Evolutionary conservation across 768 basidiomycete species (phyloP), one percentile per base, ranked within the genome.

Genomic region (Xanthoconium purpureum): DNA sequence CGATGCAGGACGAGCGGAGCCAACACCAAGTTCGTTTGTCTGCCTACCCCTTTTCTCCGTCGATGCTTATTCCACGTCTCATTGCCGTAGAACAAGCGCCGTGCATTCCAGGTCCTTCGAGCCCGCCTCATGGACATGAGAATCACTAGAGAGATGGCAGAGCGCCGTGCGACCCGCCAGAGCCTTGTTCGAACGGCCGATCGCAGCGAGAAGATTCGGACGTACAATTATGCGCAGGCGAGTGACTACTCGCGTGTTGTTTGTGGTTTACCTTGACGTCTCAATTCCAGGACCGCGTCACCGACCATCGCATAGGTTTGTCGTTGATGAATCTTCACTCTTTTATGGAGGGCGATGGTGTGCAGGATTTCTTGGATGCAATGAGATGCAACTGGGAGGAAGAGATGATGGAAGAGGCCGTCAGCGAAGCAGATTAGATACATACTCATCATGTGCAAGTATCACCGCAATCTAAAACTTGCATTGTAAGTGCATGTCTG

Each of bases 1-100:
- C 94, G 9, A 98, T 98, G 91, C 97, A 99, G 75, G 95, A 99
- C 66, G 94, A 95, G 62, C 83, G 97, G 7, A 92, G 89, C 68
- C 97, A 99, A 66, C 96, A 98, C 71, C 89, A 92, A 77, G 93
- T 93, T 55, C 17, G 3, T 28, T 40, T 14, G 7, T 6, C 20
- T 32, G 20, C 11, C 24, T n/a, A 10, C 0, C 6, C 29, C 50
- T 52, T 43, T 40, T 14, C 38, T 53, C n/a, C 29, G 17, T 32
- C 13, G 40, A 38, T 6, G 6, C n/a, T 28, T 17, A 18, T 29
- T 52, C 29, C 20, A 15, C 20, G 14, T 24, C 14, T 29, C 6
- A 6, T 39, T 24, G 24, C 33, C 20, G 5, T 50, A 98, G 91
- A 98, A 99, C 66, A 87, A 84, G 61, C 84, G 89, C n/a, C 86